Conservation (phyloP, 495 filamentous ascomycete species). For the Achaetomiella virescens region DNA sequence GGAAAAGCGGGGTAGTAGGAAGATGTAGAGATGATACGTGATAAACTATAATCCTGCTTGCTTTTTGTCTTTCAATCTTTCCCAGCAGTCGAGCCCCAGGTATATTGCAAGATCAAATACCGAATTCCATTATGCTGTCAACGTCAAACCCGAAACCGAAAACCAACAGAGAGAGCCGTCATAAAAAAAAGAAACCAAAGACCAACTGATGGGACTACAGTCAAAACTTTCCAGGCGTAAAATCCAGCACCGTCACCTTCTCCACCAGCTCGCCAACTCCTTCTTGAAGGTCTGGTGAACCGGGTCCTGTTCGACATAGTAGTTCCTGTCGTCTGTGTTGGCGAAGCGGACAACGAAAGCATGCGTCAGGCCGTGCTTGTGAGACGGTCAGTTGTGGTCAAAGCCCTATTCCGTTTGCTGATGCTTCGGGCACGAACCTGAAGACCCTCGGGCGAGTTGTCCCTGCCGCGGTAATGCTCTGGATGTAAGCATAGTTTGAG, state of each 20-base stretch:
- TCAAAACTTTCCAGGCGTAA: conserved; percentile 31
- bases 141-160: too few relatives aligned
- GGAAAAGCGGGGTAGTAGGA: too few relatives aligned
- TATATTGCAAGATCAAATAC: too few relatives aligned
- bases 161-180: too few relatives aligned
- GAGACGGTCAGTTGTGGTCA: conserved; percentile 3
- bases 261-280: conserved; percentile 32
- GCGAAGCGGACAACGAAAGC: conserved; percentile 59
- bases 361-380: conserved; percentile 51
- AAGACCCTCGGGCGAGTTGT: conserved; percentile 57
- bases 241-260: conserved; percentile 43
- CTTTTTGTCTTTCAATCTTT: too few relatives aligned
- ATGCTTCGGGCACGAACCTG: conserved; percentile 41
- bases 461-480: conserved; percentile 48
- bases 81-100: too few relatives aligned
- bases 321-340: conserved; percentile 48
- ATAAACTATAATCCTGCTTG: too few relatives aligned
- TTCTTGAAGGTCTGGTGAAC: conserved; percentile 44
- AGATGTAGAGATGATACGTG: too few relatives aligned
- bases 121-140: too few relatives aligned
- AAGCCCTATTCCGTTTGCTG: too few relatives aligned
- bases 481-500: conserved; percentile 52
- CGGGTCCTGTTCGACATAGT: conserved; percentile 49
- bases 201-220: background rate
- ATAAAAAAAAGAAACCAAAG: background rate